A percentile compares a stretch with the other conserved stretches of the same genome.
Conservation (phyloP, 2,329 filamentous ascomycete species). For the Dactylonectria macrodidyma region DNA sequence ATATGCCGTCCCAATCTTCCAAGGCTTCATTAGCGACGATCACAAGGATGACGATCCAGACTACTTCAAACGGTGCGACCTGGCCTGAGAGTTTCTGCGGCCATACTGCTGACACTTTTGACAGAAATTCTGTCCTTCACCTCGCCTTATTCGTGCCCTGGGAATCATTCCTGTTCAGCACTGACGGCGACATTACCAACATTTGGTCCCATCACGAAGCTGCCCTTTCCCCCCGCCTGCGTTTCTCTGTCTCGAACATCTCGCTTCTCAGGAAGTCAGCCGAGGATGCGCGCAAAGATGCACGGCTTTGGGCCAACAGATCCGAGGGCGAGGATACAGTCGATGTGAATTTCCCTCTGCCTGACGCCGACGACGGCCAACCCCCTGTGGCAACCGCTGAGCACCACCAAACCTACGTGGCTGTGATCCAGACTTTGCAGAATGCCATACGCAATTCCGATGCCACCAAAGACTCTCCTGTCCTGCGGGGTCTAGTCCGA, state of each 20-base stretch:
- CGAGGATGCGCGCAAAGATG: slow-evolving; percentile 23
- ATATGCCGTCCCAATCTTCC: slow-evolving; percentile 20
- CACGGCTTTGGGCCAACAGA: slow-evolving; percentile 21
- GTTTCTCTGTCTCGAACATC: slow-evolving; percentile 26
- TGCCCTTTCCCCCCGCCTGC: slow-evolving; percentile 15
- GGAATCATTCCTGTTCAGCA: slow-evolving; percentile 24
- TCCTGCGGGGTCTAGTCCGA: slow-evolving; percentile 19
- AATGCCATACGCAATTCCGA: slow-evolving; percentile 28
- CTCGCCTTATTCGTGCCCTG: slow-evolving; percentile 28
- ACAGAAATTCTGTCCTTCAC: slow-evolving; percentile 30
- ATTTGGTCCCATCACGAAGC: slow-evolving; percentile 23
- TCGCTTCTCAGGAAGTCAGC: slow-evolving; percentile 30
- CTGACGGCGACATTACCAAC: slow-evolving; percentile 13
- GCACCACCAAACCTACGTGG: slow-evolving; percentile 25
- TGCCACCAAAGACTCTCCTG: slow-evolving; percentile 26
- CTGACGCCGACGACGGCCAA: slow-evolving; percentile 15
- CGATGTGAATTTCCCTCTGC: slow-evolving; percentile 20
- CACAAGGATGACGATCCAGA: slow-evolving; percentile 29
- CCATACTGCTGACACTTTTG: not conserved
- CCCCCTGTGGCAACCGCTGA: slow-evolving; percentile 17
- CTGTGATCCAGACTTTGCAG: slow-evolving; percentile 27
- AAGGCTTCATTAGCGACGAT: slow-evolving; percentile 32
- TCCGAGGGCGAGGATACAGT: not conserved
- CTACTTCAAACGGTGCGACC: slow-evolving; percentile 28
- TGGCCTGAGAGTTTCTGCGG: no score